These are phyloP conservation scores for Fonsecaea pedrosoi DNA, from an alignment of 2,329 filamentous ascomycete species.

Conservation along the genomic window DNA sequence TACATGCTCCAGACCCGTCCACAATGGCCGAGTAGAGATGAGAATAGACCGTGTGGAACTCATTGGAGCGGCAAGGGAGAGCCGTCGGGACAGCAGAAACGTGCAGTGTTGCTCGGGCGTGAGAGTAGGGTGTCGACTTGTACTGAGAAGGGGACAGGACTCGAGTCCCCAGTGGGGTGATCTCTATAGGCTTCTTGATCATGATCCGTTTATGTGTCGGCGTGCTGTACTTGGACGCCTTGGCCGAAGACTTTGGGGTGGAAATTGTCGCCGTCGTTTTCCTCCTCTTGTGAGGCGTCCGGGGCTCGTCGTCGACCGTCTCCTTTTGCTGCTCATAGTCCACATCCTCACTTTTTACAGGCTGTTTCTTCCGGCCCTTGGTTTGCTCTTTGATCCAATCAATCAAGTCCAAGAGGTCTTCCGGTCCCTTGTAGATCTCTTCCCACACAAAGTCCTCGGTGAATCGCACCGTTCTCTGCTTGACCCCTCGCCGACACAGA, in stretches of 20 bases:
- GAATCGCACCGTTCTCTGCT: constrained; percentile 85
- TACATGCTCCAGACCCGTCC: constrained; percentile 91
- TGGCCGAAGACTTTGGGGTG: constrained; percentile 50
- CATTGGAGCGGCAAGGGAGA: constrained; percentile 87
- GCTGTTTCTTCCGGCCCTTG: constrained; percentile 56
- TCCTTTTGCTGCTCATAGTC: constrained; percentile 39
- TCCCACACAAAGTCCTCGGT: constrained; percentile 94
- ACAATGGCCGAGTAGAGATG: constrained; percentile 93
- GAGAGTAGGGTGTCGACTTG: constrained; percentile 84
- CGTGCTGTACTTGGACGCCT: constrained; percentile 62
- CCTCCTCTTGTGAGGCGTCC: constrained; percentile 65
- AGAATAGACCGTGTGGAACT: constrained; percentile 90
- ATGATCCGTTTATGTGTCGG: constrained; percentile 72
- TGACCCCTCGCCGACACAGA: constrained; percentile 86
- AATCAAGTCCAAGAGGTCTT: constrained; percentile 70
- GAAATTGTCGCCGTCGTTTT: constrained; percentile 53
- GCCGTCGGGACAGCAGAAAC: constrained; percentile 90
- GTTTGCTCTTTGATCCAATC: constrained; percentile 74
- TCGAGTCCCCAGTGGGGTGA: constrained; percentile 91
- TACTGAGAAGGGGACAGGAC: constrained; percentile 73
- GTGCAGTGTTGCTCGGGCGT: constrained; percentile 86
- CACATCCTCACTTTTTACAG: constrained; percentile 32
- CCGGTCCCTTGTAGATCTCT: constrained; percentile 71
- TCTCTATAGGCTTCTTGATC: constrained; percentile 88
- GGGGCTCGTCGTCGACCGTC: constrained; percentile 48